phyloP scores from a whole-genome alignment of 495 filamentous ascomycete species.

The Penicillium robsamsonii region DNA sequence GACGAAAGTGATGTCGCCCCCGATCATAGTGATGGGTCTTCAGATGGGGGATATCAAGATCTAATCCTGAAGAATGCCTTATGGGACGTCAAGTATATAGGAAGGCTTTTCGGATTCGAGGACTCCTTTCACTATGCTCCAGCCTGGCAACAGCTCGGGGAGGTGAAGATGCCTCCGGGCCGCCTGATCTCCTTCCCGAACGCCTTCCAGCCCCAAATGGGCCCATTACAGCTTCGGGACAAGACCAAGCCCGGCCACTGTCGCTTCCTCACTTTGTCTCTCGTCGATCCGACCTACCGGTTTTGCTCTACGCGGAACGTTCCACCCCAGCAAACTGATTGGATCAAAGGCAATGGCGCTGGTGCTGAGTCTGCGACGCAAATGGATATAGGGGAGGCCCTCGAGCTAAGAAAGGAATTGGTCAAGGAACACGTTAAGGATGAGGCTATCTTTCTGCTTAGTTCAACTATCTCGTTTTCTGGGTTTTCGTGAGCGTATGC shows the following conservation, averaged over 20 bases:
- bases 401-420: slow-evolving; percentile 6
- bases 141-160: slow-evolving; percentile 11
- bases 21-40: no score
- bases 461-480: background rate
- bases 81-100: slow-evolving; percentile 10
- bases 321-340: slow-evolving; percentile 13
- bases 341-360: slow-evolving; percentile 4
- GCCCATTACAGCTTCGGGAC: slow-evolving; percentile 13
- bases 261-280: slow-evolving; percentile 14
- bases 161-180: slow-evolving; percentile 7
- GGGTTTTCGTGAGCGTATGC: background rate
- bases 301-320: slow-evolving; percentile 17
- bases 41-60: no score
- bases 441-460: slow-evolving; percentile 1
- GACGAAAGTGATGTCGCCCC: no score
- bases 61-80: slow-evolving; percentile 1
- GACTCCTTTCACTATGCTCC: slow-evolving; percentile 3
- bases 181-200: slow-evolving; percentile 12
- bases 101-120: slow-evolving; percentile 6
- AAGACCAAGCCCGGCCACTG: slow-evolving; percentile 9
- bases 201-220: slow-evolving; percentile 11
- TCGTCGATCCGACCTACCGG: slow-evolving; percentile 15
- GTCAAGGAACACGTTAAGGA: slow-evolving; percentile 10
- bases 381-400: slow-evolving; percentile 8
- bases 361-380: slow-evolving; percentile 4